Percentiles rank a stretch among this genome's conserved stretches.
phyloP scores from a whole-genome alignment of 2,329 filamentous ascomycete genomes.

The Phymatotrichopsis omnivora region DNA sequence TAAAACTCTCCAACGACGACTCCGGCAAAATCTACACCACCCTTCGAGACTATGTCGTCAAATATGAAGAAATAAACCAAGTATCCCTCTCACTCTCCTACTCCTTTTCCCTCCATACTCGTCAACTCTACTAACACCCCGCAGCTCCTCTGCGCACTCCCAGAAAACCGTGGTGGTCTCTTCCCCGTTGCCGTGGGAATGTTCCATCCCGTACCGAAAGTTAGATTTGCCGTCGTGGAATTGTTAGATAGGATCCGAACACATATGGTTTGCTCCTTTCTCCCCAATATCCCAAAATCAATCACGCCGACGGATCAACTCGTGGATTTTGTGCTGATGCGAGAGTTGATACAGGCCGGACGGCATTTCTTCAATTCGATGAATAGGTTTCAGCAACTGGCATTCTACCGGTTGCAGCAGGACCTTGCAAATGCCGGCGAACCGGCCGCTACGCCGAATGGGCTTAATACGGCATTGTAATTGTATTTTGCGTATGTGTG shows the following conservation, averaged over 20 bases:
- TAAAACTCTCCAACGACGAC: slow-evolving; percentile 65
- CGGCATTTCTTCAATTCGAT: slow-evolving; percentile 84
- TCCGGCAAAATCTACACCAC: slow-evolving; percentile 78
- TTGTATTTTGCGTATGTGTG: not conserved
- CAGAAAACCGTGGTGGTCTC: slow-evolving; percentile 74
- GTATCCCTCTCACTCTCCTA: too few species aligned
- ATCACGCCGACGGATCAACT: too few species aligned
- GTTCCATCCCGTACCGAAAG: slow-evolving; percentile 77
- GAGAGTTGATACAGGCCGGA: slow-evolving; percentile 52
- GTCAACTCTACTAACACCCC: slow-evolving; percentile 28
- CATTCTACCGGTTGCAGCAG: slow-evolving; percentile 66
- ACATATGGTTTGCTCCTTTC: slow-evolving; percentile 45
- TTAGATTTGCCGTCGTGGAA: slow-evolving; percentile 65
- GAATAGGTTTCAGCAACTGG: slow-evolving; percentile 79
- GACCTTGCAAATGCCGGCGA: slow-evolving; percentile 40
- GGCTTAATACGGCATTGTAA: slow-evolving; percentile 17
- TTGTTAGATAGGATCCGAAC: slow-evolving; percentile 71
- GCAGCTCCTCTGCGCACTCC: slow-evolving; percentile 66
- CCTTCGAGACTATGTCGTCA: slow-evolving; percentile 61
- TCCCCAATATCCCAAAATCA: not conserved
- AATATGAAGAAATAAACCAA: slow-evolving; percentile 71
- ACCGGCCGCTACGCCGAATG: slow-evolving; percentile 21
- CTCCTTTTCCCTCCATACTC: not conserved
- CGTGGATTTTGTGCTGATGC: too few species aligned
- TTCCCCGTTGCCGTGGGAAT: slow-evolving; percentile 87